Conservation (phyloP, 768 basidiomycete species). For the Lactarius pseudohatsudake region DNA sequence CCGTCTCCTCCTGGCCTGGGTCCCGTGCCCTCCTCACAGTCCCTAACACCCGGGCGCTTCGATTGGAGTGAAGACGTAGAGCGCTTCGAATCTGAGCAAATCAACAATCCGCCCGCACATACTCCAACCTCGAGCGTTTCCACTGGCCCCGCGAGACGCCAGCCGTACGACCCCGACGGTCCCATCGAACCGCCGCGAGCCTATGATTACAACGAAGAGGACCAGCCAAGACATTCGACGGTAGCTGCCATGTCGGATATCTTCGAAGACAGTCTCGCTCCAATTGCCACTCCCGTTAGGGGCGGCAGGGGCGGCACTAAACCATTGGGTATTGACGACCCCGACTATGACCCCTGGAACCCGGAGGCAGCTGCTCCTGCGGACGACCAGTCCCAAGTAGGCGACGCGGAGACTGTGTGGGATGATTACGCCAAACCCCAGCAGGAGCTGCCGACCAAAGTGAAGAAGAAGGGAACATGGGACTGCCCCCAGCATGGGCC, state of each 20-base stretch:
- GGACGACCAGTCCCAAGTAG: not conserved
- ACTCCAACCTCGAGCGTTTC: not conserved
- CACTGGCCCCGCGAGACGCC: not conserved
- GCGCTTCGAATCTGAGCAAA: not conserved
- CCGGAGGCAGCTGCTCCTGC: not conserved
- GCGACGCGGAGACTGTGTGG: slow-evolving; percentile 1
- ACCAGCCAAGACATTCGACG: not conserved
- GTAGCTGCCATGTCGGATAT: not conserved
- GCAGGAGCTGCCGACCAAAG: slow-evolving; percentile 5
- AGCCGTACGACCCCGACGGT: not conserved
- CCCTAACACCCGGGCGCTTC: not conserved
- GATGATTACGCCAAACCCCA: not conserved
- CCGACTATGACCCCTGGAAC: not conserved
- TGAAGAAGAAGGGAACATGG: slow-evolving; percentile 3
- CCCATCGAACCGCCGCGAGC: not conserved
- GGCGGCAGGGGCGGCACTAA: not conserved
- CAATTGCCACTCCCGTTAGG: not conserved
- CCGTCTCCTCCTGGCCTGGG: not conserved
- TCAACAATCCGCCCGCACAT: not conserved
- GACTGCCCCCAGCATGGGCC: slow-evolving; percentile 18
- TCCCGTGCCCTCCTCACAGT: not conserved
- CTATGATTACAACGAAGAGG: slow-evolving; percentile 13
- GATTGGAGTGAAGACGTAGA: slow-evolving; percentile 22
- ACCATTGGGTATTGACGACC: not conserved
- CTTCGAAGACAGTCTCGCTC: not conserved